phyloP scores from a whole-genome alignment of 1,139 yeast genomes.

The Candida pseudoviswanathii region DNA sequence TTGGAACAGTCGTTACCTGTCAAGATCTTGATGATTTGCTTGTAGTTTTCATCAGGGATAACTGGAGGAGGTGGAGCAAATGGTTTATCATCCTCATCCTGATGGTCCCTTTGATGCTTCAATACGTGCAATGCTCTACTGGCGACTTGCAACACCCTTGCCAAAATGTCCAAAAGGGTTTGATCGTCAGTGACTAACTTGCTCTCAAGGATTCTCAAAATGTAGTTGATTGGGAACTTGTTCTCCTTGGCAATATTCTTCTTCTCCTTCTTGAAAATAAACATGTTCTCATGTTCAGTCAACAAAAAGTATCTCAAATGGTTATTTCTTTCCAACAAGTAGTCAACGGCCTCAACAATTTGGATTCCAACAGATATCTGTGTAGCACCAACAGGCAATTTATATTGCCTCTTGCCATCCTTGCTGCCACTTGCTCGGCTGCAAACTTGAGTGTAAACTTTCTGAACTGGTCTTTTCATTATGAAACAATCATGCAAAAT shows the following conservation, averaged over 20 bases:
- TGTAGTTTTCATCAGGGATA: slow-evolving; percentile 65
- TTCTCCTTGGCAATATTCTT: slow-evolving; percentile 38
- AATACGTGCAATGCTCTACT: slow-evolving; percentile 69
- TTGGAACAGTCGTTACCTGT: slow-evolving; percentile 88
- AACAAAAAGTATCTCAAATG: slow-evolving; percentile 76
- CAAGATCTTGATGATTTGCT: slow-evolving; percentile 65
- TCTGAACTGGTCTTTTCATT: slow-evolving; percentile 64
- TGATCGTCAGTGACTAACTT: slow-evolving; percentile 69
- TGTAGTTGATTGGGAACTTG: slow-evolving; percentile 71
- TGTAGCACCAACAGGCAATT: slow-evolving; percentile 63
- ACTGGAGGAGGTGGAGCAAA: slow-evolving; percentile 64
- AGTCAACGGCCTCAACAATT: slow-evolving; percentile 73
- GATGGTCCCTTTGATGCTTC: slow-evolving; percentile 26
- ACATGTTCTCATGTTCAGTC: slow-evolving; percentile 74
- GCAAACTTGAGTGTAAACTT: slow-evolving; percentile 61
- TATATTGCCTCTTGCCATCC: slow-evolving; percentile 21
- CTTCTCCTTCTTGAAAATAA: slow-evolving; percentile 44
- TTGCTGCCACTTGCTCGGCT: slow-evolving; percentile 28
- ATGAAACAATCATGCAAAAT: slow-evolving; percentile 74
- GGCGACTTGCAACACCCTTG: slow-evolving; percentile 74
- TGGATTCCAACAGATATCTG: slow-evolving; percentile 77
- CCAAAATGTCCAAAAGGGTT: slow-evolving; percentile 72
- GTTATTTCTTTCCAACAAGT: slow-evolving; percentile 66
- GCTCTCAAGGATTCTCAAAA: slow-evolving; percentile 65
- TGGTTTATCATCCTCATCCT: slow-evolving; percentile 19